These are phyloP conservation scores for Pterulicium gracile DNA, from an alignment of 1,284 basidiomycete genomes.

Conservation along the genomic window DNA sequence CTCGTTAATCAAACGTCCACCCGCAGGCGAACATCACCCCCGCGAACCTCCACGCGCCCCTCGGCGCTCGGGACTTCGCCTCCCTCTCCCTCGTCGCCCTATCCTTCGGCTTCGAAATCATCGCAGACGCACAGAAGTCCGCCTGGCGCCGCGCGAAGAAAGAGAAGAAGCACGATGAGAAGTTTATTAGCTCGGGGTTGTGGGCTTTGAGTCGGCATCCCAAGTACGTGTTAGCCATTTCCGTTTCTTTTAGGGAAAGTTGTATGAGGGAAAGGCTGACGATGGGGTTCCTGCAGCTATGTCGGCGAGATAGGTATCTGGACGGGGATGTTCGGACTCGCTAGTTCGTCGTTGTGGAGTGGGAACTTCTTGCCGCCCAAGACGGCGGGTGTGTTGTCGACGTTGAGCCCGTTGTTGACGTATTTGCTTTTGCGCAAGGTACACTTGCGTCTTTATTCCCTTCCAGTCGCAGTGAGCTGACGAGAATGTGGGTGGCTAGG, in stretches of 20 bases:
- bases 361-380: constrained; percentile 31
- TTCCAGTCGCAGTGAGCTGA: constrained; percentile 3
- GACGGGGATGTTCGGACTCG: constrained; percentile 59
- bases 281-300: constrained; percentile 35
- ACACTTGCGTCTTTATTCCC: constrained; percentile 10
- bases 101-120: constrained; percentile 52
- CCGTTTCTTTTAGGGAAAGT: not conserved
- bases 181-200: constrained; percentile 62
- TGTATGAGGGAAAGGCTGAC: constrained; percentile 1
- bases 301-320: constrained; percentile 70
- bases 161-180: constrained; percentile 62
- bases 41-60: constrained; percentile 39
- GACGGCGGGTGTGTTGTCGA: constrained; percentile 35
- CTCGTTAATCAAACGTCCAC: too few species aligned
- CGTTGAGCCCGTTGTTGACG: constrained; percentile 55
- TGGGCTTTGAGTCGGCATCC: constrained; percentile 71
- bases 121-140: constrained; percentile 65
- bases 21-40: constrained; percentile 56
- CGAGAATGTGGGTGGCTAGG: too few species aligned
- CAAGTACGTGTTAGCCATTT: constrained; percentile 37
- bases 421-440: constrained; percentile 49
- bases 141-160: constrained; percentile 55
- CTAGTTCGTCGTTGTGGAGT: constrained; percentile 36
- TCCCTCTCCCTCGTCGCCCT: constrained; percentile 46
- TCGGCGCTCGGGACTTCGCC: constrained; percentile 47